These are phyloP conservation scores for Mallotus japonicus DNA, from an alignment of 441 rosid genomes.

Conservation along the genomic window DNA sequence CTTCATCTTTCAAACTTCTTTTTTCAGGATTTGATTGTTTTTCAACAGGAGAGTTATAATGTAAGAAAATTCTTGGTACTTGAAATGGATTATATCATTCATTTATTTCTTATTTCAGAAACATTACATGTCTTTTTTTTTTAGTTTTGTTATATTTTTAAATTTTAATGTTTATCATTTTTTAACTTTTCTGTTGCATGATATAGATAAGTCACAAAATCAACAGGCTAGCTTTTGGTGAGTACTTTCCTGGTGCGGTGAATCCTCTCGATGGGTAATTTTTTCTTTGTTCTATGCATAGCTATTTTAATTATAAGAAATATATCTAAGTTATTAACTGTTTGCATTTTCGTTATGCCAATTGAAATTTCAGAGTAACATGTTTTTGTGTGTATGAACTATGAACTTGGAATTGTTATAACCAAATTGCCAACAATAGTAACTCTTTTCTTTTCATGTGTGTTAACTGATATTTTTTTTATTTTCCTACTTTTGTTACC, in stretches of 20 bases:
- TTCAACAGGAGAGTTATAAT: slow-evolving; percentile 72
- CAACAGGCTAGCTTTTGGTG: slow-evolving; percentile 83
- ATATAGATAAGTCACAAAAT: slow-evolving; percentile 84
- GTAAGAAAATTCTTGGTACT: slow-evolving; percentile 38
- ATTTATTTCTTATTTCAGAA: background rate
- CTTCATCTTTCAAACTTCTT: slow-evolving; percentile 72
- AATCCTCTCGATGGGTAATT: slow-evolving; percentile 92
- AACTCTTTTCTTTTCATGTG: too few species aligned
- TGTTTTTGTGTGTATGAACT: too few species aligned
- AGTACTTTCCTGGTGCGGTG: slow-evolving; percentile 88
- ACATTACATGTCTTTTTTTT: background rate
- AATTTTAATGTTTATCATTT: slow-evolving; percentile 6
- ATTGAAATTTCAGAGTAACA: too few species aligned
- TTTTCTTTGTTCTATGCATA: background rate
- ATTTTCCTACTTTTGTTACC: background rate
- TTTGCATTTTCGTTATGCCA: background rate
- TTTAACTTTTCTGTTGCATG: background rate
- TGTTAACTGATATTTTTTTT: background rate
- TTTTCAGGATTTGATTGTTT: slow-evolving; percentile 66
- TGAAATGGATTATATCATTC: background rate
- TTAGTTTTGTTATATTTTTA: slow-evolving; percentile 1
- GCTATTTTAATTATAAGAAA: background rate
- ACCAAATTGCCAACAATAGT: too few species aligned
- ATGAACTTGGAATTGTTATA: too few species aligned
- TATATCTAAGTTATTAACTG: background rate